Evolutionary conservation across 192 early-diverging fungal species (phyloP).

Genomic region (Phycomyces blakesleeanus): DNA sequence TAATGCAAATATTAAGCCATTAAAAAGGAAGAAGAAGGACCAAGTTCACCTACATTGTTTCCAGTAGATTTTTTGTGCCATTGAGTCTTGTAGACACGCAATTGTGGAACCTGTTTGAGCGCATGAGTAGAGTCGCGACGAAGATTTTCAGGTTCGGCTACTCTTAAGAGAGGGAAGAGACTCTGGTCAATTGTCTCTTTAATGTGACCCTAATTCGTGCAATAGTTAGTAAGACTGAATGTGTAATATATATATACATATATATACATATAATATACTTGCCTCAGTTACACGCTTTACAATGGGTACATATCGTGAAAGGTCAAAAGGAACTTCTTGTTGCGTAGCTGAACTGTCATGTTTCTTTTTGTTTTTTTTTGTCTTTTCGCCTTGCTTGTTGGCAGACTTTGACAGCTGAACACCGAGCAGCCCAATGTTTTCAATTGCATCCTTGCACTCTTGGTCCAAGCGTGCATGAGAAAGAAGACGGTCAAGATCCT

Average conservation of each 20-base stretch:
- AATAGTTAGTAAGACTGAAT: too few relatives aligned
- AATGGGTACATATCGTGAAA: slow-evolving; percentile 75
- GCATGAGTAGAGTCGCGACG: slow-evolving; percentile 21
- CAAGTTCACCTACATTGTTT: slow-evolving; percentile 17
- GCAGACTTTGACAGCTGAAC: slow-evolving; percentile 57
- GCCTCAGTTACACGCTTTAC: slow-evolving; percentile 67
- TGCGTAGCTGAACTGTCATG: slow-evolving; percentile 47
- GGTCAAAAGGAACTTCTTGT: slow-evolving; percentile 65
- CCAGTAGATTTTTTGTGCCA: slow-evolving; percentile 35
- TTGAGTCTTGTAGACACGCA: slow-evolving; percentile 34
- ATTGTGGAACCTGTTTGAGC: slow-evolving; percentile 15
- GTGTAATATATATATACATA: not conserved
- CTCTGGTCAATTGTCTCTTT: slow-evolving; percentile 52
- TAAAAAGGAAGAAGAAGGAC: too few relatives aligned
- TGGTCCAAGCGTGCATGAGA: slow-evolving; percentile 64
- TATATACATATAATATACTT: not conserved
- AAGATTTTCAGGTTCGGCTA: slow-evolving; percentile 41
- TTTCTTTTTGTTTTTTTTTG: slow-evolving; percentile 52
- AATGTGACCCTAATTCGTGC: slow-evolving; percentile 40
- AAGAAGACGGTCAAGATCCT: slow-evolving; percentile 65
- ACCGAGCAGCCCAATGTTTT: slow-evolving; percentile 66
- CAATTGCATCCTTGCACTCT: slow-evolving; percentile 77
- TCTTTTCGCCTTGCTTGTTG: slow-evolving; percentile 53
- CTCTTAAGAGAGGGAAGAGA: slow-evolving; percentile 64
- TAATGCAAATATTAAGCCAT: too few relatives aligned